phyloP scores from a whole-genome alignment of 768 basidiomycete species.

The Leccinellum rugosiceps region DNA sequence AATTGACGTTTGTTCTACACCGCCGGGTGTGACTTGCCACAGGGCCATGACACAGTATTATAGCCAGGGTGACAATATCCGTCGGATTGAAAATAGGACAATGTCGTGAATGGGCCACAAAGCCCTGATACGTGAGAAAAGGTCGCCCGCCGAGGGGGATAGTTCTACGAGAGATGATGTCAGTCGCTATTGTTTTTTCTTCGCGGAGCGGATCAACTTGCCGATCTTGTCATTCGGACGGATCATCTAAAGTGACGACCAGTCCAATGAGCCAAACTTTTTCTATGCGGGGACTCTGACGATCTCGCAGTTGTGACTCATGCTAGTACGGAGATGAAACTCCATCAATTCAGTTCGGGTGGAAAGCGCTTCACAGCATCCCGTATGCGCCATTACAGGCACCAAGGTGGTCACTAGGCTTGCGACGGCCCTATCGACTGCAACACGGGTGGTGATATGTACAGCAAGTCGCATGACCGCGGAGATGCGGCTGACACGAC shows the following conservation, averaged over 20 bases:
- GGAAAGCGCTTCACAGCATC: not conserved
- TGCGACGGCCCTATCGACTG: not conserved
- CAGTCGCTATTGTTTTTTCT: conserved; percentile 1
- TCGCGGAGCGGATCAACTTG: not conserved
- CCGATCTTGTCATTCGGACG: conserved; percentile 9
- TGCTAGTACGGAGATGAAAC: conserved; percentile 16
- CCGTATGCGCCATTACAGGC: not conserved
- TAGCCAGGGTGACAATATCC: not conserved
- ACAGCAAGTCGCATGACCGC: conserved; percentile 12
- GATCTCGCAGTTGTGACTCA: not conserved
- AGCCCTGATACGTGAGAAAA: not conserved
- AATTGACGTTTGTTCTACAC: not conserved
- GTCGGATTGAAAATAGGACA: not conserved
- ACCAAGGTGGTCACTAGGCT: not conserved
- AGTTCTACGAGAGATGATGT: conserved; percentile 12
- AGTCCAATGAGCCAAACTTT: not conserved
- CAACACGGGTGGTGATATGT: not conserved
- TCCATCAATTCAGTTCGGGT: conserved; percentile 6
- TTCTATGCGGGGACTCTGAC: not conserved
- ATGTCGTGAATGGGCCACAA: not conserved
- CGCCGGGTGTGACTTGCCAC: too few relatives aligned
- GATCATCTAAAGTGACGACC: conserved; percentile 8
- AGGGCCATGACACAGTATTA: not conserved
- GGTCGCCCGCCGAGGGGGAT: too few relatives aligned
- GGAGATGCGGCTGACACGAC: not conserved